A percentile compares a stretch with the other conserved stretches of the same genome.
Conservation (phyloP, 2,329 filamentous ascomycete species). For the Rhytidhysteron rufulum region DNA sequence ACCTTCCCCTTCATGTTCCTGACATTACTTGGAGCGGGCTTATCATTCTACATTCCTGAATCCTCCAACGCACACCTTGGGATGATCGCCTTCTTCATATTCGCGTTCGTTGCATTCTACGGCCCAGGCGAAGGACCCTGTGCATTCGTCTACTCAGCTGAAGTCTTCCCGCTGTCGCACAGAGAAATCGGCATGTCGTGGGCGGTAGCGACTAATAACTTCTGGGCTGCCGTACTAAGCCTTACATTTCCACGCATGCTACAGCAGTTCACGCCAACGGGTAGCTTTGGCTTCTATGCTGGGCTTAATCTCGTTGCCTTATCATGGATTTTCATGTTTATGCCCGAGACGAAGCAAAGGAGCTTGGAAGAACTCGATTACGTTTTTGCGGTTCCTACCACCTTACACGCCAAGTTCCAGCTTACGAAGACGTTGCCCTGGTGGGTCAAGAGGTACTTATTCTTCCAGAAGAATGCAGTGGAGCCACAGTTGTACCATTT, state of each 20-base stretch:
- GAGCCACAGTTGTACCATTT: neutral
- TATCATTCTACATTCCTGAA: constrained; percentile 7
- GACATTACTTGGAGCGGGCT: constrained; percentile 62
- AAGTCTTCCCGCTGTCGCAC: constrained; percentile 63
- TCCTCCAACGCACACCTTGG: neutral
- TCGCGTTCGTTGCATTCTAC: neutral
- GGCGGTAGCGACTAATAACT: constrained; percentile 30
- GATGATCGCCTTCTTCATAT: neutral
- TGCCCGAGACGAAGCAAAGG: constrained; percentile 7
- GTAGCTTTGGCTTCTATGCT: constrained; percentile 30
- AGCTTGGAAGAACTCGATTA: constrained; percentile 9
- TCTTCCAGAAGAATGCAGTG: constrained; percentile 16
- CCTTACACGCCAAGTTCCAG: constrained; percentile 1
- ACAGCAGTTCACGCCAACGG: constrained; percentile 19
- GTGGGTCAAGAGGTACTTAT: constrained; percentile 41
- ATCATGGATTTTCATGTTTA: constrained; percentile 5
- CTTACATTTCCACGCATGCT: constrained; percentile 27
- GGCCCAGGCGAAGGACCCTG: neutral
- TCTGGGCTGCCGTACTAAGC: constrained; percentile 21
- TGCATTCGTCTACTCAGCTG: constrained; percentile 60
- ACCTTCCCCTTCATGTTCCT: constrained; percentile 59
- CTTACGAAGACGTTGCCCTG: constrained; percentile 39
- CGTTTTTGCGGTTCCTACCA: neutral
- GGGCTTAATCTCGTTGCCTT: constrained; percentile 7
- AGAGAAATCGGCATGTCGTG: constrained; percentile 47